Evolutionary conservation across 1,284 basidiomycete genomes (phyloP).

Genomic region (Ustanciosporium gigantosporum): DNA sequence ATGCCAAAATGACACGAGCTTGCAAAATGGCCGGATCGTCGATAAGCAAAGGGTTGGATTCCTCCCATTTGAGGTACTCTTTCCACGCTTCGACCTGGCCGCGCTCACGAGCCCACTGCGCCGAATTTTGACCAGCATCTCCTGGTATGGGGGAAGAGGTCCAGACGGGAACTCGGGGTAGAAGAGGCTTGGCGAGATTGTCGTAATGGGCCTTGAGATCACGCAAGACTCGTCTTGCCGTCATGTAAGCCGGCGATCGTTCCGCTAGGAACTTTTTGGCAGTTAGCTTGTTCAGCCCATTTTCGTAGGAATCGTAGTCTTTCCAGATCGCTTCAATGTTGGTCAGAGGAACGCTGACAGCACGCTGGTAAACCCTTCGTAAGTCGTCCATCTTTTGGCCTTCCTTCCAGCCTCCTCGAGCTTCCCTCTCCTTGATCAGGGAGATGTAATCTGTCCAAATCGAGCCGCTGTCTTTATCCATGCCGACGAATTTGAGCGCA

Average conservation of each 20-base stretch:
- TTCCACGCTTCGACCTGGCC: conserved; percentile 82
- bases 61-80: conserved; percentile 91
- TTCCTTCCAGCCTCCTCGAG: conserved; percentile 73
- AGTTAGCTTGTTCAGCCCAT: conserved; percentile 83
- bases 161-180: conserved; percentile 53
- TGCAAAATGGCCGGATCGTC: conserved; percentile 73
- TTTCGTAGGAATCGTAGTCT: conserved; percentile 92
- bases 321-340: conserved; percentile 93
- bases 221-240: conserved; percentile 83
- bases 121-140: conserved; percentile 68
- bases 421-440: conserved; percentile 77
- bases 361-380: conserved; percentile 88
- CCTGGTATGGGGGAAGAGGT: conserved; percentile 18
- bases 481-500: conserved; percentile 84
- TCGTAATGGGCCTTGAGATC: conserved; percentile 73
- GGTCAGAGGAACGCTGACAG: conserved; percentile 88
- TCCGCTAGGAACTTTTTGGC: conserved; percentile 92
- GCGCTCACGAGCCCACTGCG: conserved; percentile 67
- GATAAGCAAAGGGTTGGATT: conserved; percentile 86
- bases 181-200: conserved; percentile 42
- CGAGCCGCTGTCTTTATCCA: conserved; percentile 67
- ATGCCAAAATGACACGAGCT: conserved; percentile 77
- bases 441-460: conserved; percentile 74
- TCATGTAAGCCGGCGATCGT: conserved; percentile 84
- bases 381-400: conserved; percentile 93